Base-by-base conservation (phyloP, 2,329 filamentous ascomycete species). In the Reticulascus tulasneorum region DNA sequence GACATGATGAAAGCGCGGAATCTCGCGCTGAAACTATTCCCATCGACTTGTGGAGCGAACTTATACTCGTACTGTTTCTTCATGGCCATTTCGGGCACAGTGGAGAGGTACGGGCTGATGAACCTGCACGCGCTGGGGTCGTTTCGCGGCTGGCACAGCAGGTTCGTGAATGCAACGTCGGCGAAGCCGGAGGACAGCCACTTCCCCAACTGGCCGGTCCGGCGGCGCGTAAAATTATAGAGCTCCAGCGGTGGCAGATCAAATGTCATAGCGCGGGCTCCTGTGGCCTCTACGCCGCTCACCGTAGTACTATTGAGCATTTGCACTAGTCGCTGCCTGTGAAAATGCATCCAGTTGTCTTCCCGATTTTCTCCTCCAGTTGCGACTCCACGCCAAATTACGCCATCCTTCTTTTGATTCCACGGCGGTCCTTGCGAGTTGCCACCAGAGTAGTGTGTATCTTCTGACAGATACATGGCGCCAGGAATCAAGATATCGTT, bases 311-410 rank as follows among this genome's bases (percentile, higher is more conserved):
- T 58, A 26, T 66, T 62, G 0, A 56, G 55, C 5, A 69, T 39
- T 7, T 38, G 26, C 3, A 69, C 59, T 38, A 70, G 63, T 40
- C 71, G 50, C 47, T 76, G 70, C 2, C 75, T 63, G 15, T 78
- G 74, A 25, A 60, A 66, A 2, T 52, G 32, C 1, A 42, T 44
- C 71, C 71, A 75, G 1, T 49, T 36, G 2, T 52, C 43, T 9
- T 55, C 49, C 1, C 43, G 41, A 1, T 53, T 56, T 24, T 56
- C 66, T 0, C 64, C 72, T 3, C 75, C 76, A 0, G 75, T 77
- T 0, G 64, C 75, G 0, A 69, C 74, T 0, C 76, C 76, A 0
- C 68, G 65, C 77, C 76, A 80, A 49, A 79, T 79, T 0, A 79
- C 47, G 3, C 64, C 66, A 23, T 70, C 66, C 2, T 45, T 45